Evolutionary conservation across 2,329 filamentous ascomycete genomes (phyloP).

Genomic region (Neopestalotiopsis clavispora): DNA sequence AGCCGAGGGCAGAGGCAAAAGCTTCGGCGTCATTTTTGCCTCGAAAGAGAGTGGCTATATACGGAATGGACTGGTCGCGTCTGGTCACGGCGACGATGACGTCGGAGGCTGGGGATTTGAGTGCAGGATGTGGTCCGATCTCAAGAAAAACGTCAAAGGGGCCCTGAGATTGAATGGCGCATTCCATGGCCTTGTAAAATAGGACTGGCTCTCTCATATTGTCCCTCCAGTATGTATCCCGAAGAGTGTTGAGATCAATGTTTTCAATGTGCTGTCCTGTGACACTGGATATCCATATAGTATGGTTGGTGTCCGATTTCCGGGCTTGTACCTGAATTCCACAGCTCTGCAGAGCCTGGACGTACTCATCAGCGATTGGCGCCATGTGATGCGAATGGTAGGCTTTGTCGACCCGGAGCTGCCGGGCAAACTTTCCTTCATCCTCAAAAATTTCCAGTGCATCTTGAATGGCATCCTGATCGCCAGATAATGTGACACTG

Average conservation of each 20-base stretch:
- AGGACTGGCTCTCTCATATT: too few species aligned
- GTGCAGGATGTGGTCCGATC: constrained; percentile 43
- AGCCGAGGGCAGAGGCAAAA: too few species aligned
- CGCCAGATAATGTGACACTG: constrained; percentile 35
- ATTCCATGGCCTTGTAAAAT: too few species aligned
- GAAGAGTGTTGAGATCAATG: too few species aligned
- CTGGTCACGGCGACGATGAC: neutral
- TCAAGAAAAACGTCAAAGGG: constrained; percentile 32
- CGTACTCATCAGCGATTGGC: too few species aligned
- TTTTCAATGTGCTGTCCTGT: too few species aligned
- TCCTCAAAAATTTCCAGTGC: constrained; percentile 21
- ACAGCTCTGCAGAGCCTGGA: constrained; percentile 14
- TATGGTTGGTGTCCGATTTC: too few species aligned
- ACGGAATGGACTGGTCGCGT: neutral
- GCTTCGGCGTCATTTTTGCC: neutral
- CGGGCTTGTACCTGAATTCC: too few species aligned
- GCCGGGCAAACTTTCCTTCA: constrained; percentile 26
- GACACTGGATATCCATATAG: too few species aligned
- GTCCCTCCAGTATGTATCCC: too few species aligned
- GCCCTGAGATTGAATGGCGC: too few species aligned
- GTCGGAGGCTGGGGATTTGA: constrained; percentile 44
- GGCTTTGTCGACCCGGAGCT: constrained; percentile 40
- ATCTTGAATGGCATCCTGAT: constrained; percentile 28
- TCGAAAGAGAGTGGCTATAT: neutral
- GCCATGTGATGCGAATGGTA: constrained; percentile 45